phyloP scores from a whole-genome alignment of 768 basidiomycete species.

The Termitomyces sp. region DNA sequence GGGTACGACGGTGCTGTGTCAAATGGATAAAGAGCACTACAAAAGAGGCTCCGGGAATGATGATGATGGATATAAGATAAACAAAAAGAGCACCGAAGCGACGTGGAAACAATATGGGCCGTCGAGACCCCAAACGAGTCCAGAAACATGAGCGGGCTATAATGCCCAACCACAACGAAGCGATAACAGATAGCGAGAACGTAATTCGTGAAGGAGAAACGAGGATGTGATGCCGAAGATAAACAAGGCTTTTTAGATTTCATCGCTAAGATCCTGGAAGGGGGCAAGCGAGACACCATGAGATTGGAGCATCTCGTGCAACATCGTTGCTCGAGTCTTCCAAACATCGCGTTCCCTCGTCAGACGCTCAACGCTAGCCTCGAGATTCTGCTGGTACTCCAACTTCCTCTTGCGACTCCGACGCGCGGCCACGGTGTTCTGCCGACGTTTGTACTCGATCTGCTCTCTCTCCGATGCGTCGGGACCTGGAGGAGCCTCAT shows the following conservation, averaged over 20 bases:
- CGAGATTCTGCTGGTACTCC: constrained; percentile 58
- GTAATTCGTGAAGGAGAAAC: background rate
- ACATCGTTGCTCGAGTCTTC: constrained; percentile 40
- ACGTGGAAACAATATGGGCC: constrained; percentile 18
- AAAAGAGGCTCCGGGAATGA: constrained; percentile 14
- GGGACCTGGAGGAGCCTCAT: constrained; percentile 25
- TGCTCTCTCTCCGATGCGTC: constrained; percentile 50
- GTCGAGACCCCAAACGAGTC: constrained; percentile 8
- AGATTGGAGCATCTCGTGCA: constrained; percentile 38
- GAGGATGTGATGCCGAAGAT: constrained; percentile 5
- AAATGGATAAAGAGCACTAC: constrained; percentile 31
- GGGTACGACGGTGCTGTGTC: constrained; percentile 52
- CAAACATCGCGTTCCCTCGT: constrained; percentile 48
- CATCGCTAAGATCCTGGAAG: constrained; percentile 23
- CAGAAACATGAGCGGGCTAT: background rate
- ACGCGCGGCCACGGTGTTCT: constrained; percentile 78
- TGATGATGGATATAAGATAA: constrained; percentile 18
- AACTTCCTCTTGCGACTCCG: constrained; percentile 72
- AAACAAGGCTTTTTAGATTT: constrained; percentile 20
- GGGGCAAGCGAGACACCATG: constrained; percentile 40
- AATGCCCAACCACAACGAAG: background rate
- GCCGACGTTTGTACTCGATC: constrained; percentile 73
- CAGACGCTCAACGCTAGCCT: constrained; percentile 40
- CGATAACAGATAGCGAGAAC: background rate
- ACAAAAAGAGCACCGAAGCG: constrained; percentile 24